These are phyloP conservation scores for Gossypium bickii DNA, from an alignment of 345 rosid genomes.

Conservation along the genomic window DNA sequence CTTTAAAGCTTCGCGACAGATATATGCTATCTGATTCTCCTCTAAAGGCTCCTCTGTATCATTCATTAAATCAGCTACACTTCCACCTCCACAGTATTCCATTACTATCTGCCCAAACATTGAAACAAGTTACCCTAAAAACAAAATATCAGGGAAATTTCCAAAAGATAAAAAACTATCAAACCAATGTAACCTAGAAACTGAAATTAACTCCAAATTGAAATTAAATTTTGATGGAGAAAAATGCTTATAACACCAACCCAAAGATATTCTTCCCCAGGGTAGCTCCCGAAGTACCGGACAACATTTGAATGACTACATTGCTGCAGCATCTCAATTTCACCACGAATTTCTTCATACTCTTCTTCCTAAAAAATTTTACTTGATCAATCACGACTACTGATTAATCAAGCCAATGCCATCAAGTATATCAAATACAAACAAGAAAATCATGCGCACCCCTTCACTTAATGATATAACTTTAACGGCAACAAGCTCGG, in stretches of 20 bases:
- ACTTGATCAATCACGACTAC: slow-evolving; percentile 10
- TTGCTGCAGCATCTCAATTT: slow-evolving; percentile 99
- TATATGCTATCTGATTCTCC: slow-evolving; percentile 94
- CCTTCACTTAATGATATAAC: slow-evolving; percentile 91
- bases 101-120: slow-evolving; percentile 85
- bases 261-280: slow-evolving; percentile 99
- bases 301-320: slow-evolving; percentile 97
- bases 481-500: slow-evolving; percentile 97
- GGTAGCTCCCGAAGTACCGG: slow-evolving; percentile 93
- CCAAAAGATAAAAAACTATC: neutral
- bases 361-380: slow-evolving; percentile 72
- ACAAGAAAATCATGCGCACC: slow-evolving; percentile 39
- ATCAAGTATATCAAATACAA: neutral
- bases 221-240: neutral
- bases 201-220: slow-evolving; percentile 7
- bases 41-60: slow-evolving; percentile 83
- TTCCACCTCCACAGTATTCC: slow-evolving; percentile 99
- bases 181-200: slow-evolving; percentile 10
- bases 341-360: slow-evolving; percentile 95
- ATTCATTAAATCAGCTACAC: slow-evolving; percentile 94
- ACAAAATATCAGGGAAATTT: neutral
- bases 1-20: slow-evolving; percentile 92
- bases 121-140: slow-evolving; percentile 26
- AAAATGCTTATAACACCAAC: slow-evolving; percentile 33
- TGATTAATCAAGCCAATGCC: neutral